phyloP scores from a whole-genome alignment of 1,139 yeast species.

The Taphrina flavorubra region DNA sequence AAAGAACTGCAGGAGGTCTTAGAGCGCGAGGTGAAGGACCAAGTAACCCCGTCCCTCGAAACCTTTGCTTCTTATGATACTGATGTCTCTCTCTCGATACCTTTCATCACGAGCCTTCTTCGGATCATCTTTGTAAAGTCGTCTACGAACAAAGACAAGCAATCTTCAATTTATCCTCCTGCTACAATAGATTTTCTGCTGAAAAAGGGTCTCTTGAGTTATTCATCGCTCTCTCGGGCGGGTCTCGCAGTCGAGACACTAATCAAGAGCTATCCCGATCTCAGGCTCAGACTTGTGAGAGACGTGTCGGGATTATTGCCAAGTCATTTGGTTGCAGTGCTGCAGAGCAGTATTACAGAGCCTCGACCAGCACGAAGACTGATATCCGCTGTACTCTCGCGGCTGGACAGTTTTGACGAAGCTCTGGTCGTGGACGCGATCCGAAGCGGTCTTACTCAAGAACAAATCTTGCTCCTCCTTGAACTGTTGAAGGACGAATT shows the following conservation, averaged over 20 bases:
- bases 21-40: neutral
- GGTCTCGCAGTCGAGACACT: neutral
- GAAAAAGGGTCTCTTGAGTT: slow-evolving; percentile 7
- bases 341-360: slow-evolving; percentile 9
- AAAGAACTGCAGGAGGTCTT: neutral
- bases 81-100: slow-evolving; percentile 13
- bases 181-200: slow-evolving; percentile 28
- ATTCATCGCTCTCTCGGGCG: slow-evolving; percentile 11
- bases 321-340: slow-evolving; percentile 5
- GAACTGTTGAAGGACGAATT: slow-evolving; percentile 8
- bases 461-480: neutral
- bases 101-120: slow-evolving; percentile 20
- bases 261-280: neutral
- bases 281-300: slow-evolving; percentile 10
- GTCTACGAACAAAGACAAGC: neutral
- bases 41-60: neutral
- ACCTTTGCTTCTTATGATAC: slow-evolving; percentile 14
- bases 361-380: neutral
- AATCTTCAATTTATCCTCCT: neutral
- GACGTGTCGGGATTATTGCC: slow-evolving; percentile 22
- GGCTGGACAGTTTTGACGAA: slow-evolving; percentile 15
- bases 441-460: neutral
- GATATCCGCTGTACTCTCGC: neutral
- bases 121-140: slow-evolving; percentile 13
- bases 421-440: slow-evolving; percentile 19